These are phyloP conservation scores for Ogataea pini DNA, from an alignment of 805 yeast genomes.

Conservation along the genomic window DNA sequence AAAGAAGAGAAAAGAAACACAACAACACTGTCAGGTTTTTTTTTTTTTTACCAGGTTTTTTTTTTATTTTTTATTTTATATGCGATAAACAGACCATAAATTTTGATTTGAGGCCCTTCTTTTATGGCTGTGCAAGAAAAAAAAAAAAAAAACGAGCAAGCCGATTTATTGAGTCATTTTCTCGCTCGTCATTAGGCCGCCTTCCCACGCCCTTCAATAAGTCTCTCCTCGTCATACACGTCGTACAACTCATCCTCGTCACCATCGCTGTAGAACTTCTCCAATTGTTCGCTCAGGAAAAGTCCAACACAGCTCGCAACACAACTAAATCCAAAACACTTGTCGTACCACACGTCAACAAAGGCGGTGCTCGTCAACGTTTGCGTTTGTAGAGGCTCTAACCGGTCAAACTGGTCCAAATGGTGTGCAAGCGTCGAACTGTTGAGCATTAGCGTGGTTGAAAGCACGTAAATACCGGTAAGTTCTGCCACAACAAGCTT, in stretches of 20 bases:
- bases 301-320: slow-evolving; percentile 35
- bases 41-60: no score
- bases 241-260: slow-evolving; percentile 22
- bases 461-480: slow-evolving; percentile 50
- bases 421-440: slow-evolving; percentile 47
- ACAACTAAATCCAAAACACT: slow-evolving; percentile 48
- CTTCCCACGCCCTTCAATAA: slow-evolving; percentile 22
- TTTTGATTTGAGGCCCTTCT: slow-evolving; percentile 2
- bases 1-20: not conserved
- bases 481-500: slow-evolving; percentile 44
- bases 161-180: not conserved
- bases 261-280: slow-evolving; percentile 24
- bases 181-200: slow-evolving; percentile 3
- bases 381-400: slow-evolving; percentile 4
- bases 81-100: not conserved
- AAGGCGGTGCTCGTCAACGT: slow-evolving; percentile 30
- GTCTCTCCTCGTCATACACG: slow-evolving; percentile 34
- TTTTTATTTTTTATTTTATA: slow-evolving; percentile 3
- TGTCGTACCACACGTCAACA: slow-evolving; percentile 53
- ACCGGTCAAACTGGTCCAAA: slow-evolving; percentile 39
- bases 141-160: not conserved
- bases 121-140: not conserved
- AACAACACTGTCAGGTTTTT: no score
- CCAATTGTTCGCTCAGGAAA: slow-evolving; percentile 27
- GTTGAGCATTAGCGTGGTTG: slow-evolving; percentile 51